phyloP scores from a whole-genome alignment of 768 basidiomycete species.

The Chalciporus piperatus region DNA sequence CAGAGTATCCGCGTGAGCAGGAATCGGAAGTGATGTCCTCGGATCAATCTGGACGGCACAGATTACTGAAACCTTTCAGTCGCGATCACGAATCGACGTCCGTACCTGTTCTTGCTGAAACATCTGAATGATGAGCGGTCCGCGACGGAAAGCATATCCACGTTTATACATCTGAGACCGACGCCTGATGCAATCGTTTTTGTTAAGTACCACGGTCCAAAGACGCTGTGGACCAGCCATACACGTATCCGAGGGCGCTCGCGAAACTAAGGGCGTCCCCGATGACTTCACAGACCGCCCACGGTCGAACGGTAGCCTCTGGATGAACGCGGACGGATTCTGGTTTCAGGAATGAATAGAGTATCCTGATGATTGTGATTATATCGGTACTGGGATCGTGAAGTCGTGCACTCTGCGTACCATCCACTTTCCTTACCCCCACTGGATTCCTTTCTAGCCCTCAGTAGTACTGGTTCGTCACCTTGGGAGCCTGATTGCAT shows the following conservation, averaged over 20 bases:
- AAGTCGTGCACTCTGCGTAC: conserved; percentile 36
- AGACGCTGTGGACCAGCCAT: conserved; percentile 23
- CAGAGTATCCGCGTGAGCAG: conserved; percentile 74
- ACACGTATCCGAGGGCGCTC: conserved; percentile 76
- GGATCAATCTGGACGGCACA: conserved; percentile 50
- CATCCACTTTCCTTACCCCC: conserved; percentile 54
- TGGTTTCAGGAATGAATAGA: conserved; percentile 81
- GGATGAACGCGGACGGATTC: conserved; percentile 82
- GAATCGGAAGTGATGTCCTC: conserved; percentile 70
- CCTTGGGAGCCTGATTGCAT: conserved; percentile 47
- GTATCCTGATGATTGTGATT: conserved; percentile 44
- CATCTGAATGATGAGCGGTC: conserved; percentile 71
- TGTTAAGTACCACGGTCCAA: conserved; percentile 1
- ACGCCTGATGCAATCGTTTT: conserved; percentile 37
- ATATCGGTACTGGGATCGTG: background rate
- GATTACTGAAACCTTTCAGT: background rate
- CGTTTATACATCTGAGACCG: conserved; percentile 79
- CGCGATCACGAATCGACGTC: conserved; percentile 1
- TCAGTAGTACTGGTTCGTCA: conserved; percentile 63
- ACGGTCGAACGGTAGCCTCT: conserved; percentile 83
- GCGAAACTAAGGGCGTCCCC: conserved; percentile 82
- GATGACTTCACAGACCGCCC: conserved; percentile 74
- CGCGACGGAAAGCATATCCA: conserved; percentile 74
- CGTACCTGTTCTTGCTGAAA: conserved; percentile 80
- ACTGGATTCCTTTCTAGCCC: conserved; percentile 75